Evolutionary conservation across 371 early-diverging fungal species (phyloP), one percentile per base, ranked within the genome.

Genomic region (Chytridium lagenaria): DNA sequence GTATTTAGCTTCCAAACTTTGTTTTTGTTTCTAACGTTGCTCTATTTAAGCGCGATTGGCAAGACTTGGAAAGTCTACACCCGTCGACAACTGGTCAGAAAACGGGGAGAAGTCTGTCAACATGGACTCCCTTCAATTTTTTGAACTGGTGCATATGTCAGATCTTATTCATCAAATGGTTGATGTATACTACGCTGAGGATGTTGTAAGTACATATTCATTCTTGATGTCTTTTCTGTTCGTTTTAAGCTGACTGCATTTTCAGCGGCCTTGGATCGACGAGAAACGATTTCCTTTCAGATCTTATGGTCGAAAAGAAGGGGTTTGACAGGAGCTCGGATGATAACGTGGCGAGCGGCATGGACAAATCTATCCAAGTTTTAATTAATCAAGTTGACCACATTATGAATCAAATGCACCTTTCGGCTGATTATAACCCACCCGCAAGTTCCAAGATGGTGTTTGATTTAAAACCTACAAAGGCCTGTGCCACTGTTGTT

Each of bases 81-180:
- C 91, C 36, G 63, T 79, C 23, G 79, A 78, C 71, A 50, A 63
- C 39, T 66, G 80, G 74, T 50, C 71, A 31, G 70, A 63, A 34
- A 50, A 72, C 49, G 52, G 50, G 16, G 66, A 73, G 28, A 78
- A 76, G 57, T 59, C 80, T 30, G 82, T 80, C 69, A 81, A 79
- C 67, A 72, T 82, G 68, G 85, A 83, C 70, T 83, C 85, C 10
- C 86, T 92, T 59, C 91, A 91, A 70, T 94, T 95, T 76, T 93
- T 95, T 77, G 95, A 93, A 77, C 83, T 95, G 63, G 90, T 95
- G 3, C 95, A 95, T 79, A 84, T 95, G 50, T 91, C 91, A 23
- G 96, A 95, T 79, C 81, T 95, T 63, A 89, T 92, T 38, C 89
- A 92, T 64, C 95, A 94, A 72, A 92, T 95, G 93, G 79, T 94